phyloP scores from a whole-genome alignment of 352 stramenopile species.

The Phytophthora vignae region DNA sequence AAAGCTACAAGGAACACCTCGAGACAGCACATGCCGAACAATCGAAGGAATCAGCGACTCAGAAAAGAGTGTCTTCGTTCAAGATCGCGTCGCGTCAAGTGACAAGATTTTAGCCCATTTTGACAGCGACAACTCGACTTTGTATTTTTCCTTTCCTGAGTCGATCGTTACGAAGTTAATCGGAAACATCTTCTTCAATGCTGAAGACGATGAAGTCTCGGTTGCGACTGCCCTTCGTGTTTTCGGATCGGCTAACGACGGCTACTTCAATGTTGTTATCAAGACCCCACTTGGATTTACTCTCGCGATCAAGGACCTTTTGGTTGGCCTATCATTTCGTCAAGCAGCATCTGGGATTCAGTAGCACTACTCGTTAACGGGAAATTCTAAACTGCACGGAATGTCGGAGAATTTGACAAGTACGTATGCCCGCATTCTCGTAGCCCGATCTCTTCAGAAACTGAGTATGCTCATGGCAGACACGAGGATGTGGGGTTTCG shows the following conservation, averaged over 20 bases:
- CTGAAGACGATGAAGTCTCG: background rate
- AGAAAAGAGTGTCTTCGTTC: background rate
- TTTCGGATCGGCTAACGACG: background rate
- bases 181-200: background rate
- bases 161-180: background rate
- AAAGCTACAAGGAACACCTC: background rate
- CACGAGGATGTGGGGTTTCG: too few relatives aligned
- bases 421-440: background rate
- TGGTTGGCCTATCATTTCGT: background rate
- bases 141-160: too few relatives aligned
- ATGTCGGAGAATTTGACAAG: background rate
- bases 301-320: background rate
- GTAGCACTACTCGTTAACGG: background rate
- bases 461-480: too few relatives aligned
- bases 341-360: background rate
- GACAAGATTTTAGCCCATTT: too few relatives aligned
- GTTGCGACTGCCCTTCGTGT: background rate
- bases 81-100: too few relatives aligned
- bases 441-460: background rate
- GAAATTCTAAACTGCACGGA: background rate
- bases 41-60: background rate
- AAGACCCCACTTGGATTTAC: background rate
- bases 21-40: background rate
- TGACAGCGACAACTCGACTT: too few relatives aligned
- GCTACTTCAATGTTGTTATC: background rate